Conservation (phyloP, 176 grass and related monocot genomes). For the Oryza nivara region DNA sequence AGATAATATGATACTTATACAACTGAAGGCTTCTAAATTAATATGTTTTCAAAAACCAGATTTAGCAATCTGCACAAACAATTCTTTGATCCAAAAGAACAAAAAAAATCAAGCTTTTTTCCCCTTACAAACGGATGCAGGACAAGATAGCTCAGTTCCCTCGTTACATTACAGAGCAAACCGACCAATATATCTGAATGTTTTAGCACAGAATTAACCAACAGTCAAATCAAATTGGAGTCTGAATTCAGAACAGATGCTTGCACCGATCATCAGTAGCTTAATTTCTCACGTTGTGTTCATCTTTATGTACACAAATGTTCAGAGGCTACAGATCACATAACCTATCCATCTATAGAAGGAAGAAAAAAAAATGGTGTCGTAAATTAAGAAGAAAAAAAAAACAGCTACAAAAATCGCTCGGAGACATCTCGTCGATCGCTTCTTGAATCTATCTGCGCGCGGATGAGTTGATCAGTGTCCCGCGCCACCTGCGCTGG, state of each 20-base stretch:
- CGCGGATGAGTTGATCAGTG: conserved; percentile 30
- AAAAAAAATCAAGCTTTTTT: too few species aligned
- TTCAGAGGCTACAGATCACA: not conserved
- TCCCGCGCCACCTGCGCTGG: conserved; percentile 41
- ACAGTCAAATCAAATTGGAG: too few species aligned
- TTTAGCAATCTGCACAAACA: not conserved
- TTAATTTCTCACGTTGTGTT: not conserved
- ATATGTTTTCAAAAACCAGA: not conserved
- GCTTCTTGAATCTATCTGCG: not conserved
- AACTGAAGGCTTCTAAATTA: too few species aligned
- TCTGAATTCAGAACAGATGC: not conserved
- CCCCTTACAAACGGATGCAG: too few species aligned
- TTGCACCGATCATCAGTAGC: not conserved
- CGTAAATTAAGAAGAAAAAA: not conserved
- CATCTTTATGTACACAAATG: not conserved
- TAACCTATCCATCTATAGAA: not conserved
- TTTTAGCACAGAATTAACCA: too few species aligned
- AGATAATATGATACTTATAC: not conserved
- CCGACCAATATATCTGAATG: too few species aligned
- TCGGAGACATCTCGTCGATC: not conserved
- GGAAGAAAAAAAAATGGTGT: not conserved
- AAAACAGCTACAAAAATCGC: not conserved
- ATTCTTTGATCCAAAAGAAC: too few species aligned
- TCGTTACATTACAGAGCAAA: too few species aligned
- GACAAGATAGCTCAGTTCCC: too few species aligned